These are phyloP conservation scores for Entomortierella lignicola DNA, from an alignment of 192 early-diverging fungal species.

Conservation along the genomic window DNA sequence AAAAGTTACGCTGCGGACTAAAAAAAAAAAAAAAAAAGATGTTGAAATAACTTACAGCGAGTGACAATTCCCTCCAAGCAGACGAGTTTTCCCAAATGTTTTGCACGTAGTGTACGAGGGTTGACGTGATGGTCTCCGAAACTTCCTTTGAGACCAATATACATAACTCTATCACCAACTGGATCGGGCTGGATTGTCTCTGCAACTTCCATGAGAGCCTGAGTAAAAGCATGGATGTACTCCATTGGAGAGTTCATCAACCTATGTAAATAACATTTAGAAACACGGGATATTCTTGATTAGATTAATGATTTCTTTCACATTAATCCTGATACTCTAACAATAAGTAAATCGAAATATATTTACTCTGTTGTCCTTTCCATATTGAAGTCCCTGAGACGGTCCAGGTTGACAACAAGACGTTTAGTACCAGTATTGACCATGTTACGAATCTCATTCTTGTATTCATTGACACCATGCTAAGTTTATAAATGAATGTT, in stretches of 20 bases:
- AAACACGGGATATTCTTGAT: not conserved
- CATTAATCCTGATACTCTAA: not conserved
- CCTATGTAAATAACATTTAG: constrained; percentile 30
- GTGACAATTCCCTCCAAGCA: constrained; percentile 98
- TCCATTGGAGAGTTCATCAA: constrained; percentile 81
- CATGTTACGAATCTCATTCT: constrained; percentile 54
- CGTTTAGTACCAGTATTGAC: constrained; percentile 57
- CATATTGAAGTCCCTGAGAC: constrained; percentile 80
- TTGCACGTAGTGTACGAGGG: constrained; percentile 86
- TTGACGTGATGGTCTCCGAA: constrained; percentile 92
- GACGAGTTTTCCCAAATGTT: constrained; percentile 86
- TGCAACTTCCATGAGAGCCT: constrained; percentile 75
- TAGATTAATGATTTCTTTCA: not conserved
- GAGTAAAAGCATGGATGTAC: constrained; percentile 86
- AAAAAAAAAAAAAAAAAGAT: not conserved
- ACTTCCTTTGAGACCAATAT: constrained; percentile 89
- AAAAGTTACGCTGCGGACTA: not conserved
- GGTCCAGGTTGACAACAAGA: constrained; percentile 90
- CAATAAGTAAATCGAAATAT: not conserved
- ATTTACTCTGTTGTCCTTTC: constrained; percentile 79
- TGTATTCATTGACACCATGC: constrained; percentile 52
- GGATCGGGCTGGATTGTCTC: constrained; percentile 51
- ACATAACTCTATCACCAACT: constrained; percentile 62
- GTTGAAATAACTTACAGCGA: constrained; percentile 71
- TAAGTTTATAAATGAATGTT: constrained; percentile 13